Conservation (phyloP, 1,139 yeast species). For the Blastobotrys malaysiensis region DNA sequence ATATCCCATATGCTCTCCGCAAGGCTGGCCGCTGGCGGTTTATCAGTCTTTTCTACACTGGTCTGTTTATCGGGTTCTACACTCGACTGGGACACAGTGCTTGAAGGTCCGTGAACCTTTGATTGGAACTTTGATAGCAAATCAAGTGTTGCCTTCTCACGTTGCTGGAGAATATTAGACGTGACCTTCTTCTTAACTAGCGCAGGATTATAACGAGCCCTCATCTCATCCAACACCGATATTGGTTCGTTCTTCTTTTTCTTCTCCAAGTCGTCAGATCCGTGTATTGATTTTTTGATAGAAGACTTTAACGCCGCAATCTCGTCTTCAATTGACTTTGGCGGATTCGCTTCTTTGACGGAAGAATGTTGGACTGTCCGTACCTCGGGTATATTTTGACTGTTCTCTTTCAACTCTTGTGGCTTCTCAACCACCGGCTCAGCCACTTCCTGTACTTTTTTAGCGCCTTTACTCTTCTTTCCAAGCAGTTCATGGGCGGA, state of each 20-base stretch:
- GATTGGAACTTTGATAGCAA: slow-evolving; percentile 23
- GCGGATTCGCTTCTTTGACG: slow-evolving; percentile 2
- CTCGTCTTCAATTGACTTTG: slow-evolving; percentile 10
- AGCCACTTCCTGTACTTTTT: too few relatives aligned
- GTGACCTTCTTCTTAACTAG: slow-evolving; percentile 10
- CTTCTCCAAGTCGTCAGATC: slow-evolving; percentile 6
- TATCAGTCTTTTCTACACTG: background rate
- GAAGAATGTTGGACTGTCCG: background rate
- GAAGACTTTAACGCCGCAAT: slow-evolving; percentile 9
- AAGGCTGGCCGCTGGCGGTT: slow-evolving; percentile 2
- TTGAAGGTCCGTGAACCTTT: slow-evolving; percentile 18
- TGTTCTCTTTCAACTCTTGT: background rate
- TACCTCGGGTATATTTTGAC: background rate
- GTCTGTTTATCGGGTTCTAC: background rate
- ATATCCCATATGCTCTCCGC: background rate
- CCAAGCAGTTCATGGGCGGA: slow-evolving; percentile 46
- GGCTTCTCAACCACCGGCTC: slow-evolving; percentile 3
- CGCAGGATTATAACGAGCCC: slow-evolving; percentile 3
- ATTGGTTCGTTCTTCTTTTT: background rate
- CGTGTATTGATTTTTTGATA: slow-evolving; percentile 7
- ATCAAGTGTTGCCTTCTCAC: slow-evolving; percentile 17
- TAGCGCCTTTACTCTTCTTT: slow-evolving; percentile 14
- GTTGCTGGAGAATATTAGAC: background rate
- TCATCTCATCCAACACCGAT: slow-evolving; percentile 8
- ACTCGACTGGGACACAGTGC: background rate